Evolutionary conservation across 306 rosid genomes (phyloP).

Genomic region (Corylus americana): DNA sequence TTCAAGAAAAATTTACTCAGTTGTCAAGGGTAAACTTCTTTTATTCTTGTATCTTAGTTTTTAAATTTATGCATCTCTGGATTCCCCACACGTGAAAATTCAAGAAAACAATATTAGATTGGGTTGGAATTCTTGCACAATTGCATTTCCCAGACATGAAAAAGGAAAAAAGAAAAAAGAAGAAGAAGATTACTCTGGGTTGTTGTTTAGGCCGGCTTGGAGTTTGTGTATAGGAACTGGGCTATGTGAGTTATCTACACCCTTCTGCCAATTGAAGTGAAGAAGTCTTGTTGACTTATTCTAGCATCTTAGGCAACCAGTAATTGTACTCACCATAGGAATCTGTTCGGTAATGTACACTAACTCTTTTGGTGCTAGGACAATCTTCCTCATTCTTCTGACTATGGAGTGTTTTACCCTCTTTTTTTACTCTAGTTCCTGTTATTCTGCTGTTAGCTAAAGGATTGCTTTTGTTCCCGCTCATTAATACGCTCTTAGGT

Average conservation of each 20-base stretch:
- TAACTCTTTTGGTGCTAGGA: not conserved
- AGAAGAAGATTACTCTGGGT: not conserved
- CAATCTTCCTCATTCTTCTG: not conserved
- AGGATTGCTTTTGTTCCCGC: not conserved
- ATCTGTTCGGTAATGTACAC: not conserved
- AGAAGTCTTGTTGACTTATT: not conserved
- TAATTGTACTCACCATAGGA: not conserved
- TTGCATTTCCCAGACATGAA: not conserved
- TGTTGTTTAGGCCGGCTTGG: not conserved
- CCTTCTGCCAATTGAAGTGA: not conserved
- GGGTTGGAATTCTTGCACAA: not conserved
- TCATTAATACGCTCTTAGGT: not conserved
- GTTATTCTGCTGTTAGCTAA: slow-evolving; percentile 3
- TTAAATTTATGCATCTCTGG: not conserved
- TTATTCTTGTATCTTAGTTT: not conserved
- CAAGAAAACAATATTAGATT: not conserved
- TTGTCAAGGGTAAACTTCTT: not conserved
- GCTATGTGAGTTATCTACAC: not conserved
- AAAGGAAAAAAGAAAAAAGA: not conserved
- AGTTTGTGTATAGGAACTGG: not conserved
- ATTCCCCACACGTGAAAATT: not conserved
- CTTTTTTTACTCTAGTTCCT: slow-evolving; percentile 9
- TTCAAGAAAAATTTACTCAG: not conserved
- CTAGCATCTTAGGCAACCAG: not conserved
- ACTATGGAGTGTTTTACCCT: not conserved